Conservation (phyloP, 2,329 filamentous ascomycete genomes). For the Curvularia spicifera region DNA sequence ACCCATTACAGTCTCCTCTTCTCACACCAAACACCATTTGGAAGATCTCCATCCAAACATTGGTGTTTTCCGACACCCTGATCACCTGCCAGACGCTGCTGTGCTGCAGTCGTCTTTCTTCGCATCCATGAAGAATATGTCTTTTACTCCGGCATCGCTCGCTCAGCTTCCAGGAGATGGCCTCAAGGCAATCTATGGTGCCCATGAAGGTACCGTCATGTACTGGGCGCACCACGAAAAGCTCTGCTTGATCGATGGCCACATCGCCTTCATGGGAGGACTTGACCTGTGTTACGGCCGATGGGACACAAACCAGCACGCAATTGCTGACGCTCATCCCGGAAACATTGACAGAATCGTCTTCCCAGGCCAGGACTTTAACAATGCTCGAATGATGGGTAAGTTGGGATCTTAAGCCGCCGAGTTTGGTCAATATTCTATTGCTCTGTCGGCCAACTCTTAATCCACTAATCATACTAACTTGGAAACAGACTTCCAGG, state of each 20-base stretch:
- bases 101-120: conserved; percentile 66
- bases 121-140: conserved; percentile 62
- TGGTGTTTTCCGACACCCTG: conserved; percentile 86
- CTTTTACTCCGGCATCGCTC: conserved; percentile 60
- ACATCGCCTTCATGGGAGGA: conserved; percentile 86
- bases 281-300: conserved; percentile 85
- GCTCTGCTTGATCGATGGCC: conserved; percentile 80
- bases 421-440: background rate
- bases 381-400: conserved; percentile 81
- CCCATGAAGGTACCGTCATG: conserved; percentile 78
- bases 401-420: conserved; percentile 46
- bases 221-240: conserved; percentile 97
- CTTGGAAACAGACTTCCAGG: conserved; percentile 65
- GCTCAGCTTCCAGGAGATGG: conserved; percentile 74
- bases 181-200: conserved; percentile 80
- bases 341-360: conserved; percentile 75
- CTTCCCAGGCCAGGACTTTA: conserved; percentile 91
- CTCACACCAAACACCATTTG: conserved; percentile 80
- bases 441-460: background rate
- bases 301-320: conserved; percentile 86
- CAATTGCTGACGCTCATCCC: conserved; percentile 83
- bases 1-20: conserved; percentile 62
- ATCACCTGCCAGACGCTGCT: conserved; percentile 78
- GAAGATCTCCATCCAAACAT: conserved; percentile 84
- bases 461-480: conserved; percentile 21